phyloP scores from a whole-genome alignment of 2,329 filamentous ascomycete species.

The Colletotrichum orbiculare region DNA sequence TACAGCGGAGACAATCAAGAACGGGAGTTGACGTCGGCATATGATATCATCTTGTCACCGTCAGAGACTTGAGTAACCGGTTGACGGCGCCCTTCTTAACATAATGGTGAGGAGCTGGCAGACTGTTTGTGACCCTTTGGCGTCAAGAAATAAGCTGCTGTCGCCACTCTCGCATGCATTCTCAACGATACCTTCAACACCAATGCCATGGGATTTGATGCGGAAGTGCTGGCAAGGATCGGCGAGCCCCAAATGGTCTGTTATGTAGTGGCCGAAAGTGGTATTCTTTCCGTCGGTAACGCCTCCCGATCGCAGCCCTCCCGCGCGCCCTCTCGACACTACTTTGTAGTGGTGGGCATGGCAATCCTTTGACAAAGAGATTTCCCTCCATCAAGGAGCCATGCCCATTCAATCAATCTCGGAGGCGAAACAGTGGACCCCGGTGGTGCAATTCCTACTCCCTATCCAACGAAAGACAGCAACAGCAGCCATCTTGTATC shows the following conservation, averaged over 20 bases:
- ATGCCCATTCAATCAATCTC: not conserved
- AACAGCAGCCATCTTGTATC: too few species aligned
- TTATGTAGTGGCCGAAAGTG: not conserved
- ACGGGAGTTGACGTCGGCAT: slow-evolving; percentile 34
- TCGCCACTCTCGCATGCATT: not conserved
- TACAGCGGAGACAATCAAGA: slow-evolving; percentile 22
- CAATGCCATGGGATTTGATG: too few species aligned
- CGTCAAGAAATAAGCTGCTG: not conserved
- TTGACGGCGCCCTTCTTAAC: too few species aligned
- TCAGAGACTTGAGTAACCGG: too few species aligned
- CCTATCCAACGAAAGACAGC: not conserved
- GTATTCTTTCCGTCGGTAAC: not conserved
- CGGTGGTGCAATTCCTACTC: slow-evolving; percentile 23
- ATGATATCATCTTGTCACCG: not conserved
- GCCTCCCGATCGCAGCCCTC: slow-evolving; percentile 11
- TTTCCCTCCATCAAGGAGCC: not conserved
- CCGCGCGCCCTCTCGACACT: slow-evolving; percentile 8
- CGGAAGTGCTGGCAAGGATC: too few species aligned
- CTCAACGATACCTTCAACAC: not conserved
- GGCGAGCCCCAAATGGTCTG: too few species aligned
- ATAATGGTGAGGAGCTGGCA: too few species aligned
- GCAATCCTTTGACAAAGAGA: slow-evolving; percentile 10
- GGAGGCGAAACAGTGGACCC: slow-evolving; percentile 23
- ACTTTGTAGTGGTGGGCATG: slow-evolving; percentile 1
- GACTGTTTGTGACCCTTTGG: not conserved